phyloP scores from a whole-genome alignment of 1,284 basidiomycete species.

The Ganoderma leucocontextum region DNA sequence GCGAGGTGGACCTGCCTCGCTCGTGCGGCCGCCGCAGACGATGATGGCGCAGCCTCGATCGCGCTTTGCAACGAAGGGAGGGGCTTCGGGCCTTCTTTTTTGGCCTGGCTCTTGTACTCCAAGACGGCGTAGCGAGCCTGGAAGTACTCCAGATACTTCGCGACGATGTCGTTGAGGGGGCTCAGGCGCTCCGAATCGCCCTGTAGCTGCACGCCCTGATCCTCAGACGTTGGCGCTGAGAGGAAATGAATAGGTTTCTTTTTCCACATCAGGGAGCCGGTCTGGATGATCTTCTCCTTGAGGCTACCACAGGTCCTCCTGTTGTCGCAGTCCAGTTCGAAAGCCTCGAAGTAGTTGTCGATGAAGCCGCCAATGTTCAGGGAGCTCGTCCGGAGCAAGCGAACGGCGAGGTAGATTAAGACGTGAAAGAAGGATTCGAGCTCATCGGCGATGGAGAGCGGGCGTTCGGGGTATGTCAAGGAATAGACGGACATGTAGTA shows the following conservation, averaged over 20 bases:
- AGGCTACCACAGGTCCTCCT: background rate
- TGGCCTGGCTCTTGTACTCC: background rate
- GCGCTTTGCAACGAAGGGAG: background rate
- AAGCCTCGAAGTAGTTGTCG: slow-evolving; percentile 10
- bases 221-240: too few relatives aligned
- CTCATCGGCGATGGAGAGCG: slow-evolving; percentile 18
- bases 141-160: background rate
- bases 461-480: background rate
- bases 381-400: slow-evolving; percentile 9
- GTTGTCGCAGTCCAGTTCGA: background rate
- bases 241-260: background rate
- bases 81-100: background rate
- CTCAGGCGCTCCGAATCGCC: background rate
- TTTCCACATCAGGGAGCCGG: background rate
- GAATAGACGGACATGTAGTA: slow-evolving; percentile 21
- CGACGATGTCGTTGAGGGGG: slow-evolving; percentile 9
- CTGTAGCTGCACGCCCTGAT: background rate
- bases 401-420: slow-evolving; percentile 18
- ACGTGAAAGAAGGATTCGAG: slow-evolving; percentile 27
- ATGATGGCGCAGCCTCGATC: background rate
- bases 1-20: background rate
- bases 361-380: slow-evolving; percentile 2
- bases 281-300: background rate
- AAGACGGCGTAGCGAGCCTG: slow-evolving; percentile 8
- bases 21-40: background rate